phyloP scores from a whole-genome alignment of 164 flowering plant species.

The Buxus sempervirens region DNA sequence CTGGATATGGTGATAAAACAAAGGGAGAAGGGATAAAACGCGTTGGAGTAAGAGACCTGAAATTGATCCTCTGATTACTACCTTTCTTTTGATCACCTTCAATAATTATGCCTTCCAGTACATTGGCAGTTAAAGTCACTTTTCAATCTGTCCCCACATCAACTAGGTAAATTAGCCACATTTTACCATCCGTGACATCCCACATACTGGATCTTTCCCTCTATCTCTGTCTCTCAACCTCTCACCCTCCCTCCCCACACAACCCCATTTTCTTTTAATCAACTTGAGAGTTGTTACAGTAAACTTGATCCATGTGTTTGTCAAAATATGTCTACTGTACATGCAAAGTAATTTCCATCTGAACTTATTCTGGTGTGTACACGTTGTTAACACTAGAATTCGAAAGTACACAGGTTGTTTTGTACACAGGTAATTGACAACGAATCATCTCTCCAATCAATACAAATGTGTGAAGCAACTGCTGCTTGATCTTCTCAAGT shows the following conservation, averaged over 20 bases:
- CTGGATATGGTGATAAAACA: constrained; percentile 35
- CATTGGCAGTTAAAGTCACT: constrained; percentile 22
- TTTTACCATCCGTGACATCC: constrained; percentile 30
- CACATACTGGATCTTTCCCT: constrained; percentile 13
- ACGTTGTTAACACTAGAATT: background rate
- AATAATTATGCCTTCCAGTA: constrained; percentile 43
- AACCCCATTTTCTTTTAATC: background rate
- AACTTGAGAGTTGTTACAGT: constrained; percentile 6
- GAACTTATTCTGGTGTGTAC: no score
- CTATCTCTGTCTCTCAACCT: no score
- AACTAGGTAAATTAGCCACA: constrained; percentile 15
- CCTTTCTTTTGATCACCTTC: constrained; percentile 37
- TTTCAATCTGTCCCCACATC: constrained; percentile 23
- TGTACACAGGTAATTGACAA: background rate
- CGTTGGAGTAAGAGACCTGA: constrained; percentile 24
- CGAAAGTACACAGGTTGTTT: constrained; percentile 1
- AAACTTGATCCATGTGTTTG: background rate
- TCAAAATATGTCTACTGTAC: constrained; percentile 1
- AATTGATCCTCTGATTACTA: constrained; percentile 26
- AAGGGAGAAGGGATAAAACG: no score
- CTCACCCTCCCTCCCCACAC: no score
- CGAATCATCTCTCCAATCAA: background rate
- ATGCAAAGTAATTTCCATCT: background rate
- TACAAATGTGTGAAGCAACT: background rate
- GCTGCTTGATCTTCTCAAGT: background rate